Conservation (phyloP, 2,329 filamentous ascomycete genomes). For the Cercospora beticola region DNA sequence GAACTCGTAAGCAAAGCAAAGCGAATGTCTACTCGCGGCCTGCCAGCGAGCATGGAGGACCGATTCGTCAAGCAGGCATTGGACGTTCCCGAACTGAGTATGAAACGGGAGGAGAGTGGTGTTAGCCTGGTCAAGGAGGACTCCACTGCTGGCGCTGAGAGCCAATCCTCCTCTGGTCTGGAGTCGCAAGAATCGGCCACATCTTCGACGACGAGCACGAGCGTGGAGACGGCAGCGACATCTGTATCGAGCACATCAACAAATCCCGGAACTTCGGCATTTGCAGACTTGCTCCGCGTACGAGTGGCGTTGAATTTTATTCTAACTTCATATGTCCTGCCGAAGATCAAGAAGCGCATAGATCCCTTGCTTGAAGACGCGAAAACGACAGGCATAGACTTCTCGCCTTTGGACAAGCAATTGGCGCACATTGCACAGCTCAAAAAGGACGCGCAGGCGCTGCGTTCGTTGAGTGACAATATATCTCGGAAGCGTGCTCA, state of each 20-base stretch:
- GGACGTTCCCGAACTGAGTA: slow-evolving; percentile 70
- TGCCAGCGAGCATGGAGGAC: slow-evolving; percentile 82
- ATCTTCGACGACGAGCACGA: slow-evolving; percentile 26
- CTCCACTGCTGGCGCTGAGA: slow-evolving; percentile 22
- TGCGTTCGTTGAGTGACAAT: slow-evolving; percentile 68
- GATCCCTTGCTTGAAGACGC: slow-evolving; percentile 44
- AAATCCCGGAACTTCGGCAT: slow-evolving; percentile 21
- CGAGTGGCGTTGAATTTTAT: slow-evolving; percentile 66
- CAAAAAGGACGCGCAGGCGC: slow-evolving; percentile 68
- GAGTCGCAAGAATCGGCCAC: slow-evolving; percentile 31
- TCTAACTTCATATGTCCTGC: slow-evolving; percentile 59
- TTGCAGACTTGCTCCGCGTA: slow-evolving; percentile 62
- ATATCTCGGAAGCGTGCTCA: slow-evolving; percentile 61
- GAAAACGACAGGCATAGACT: slow-evolving; percentile 53
- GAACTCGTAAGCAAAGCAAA: slow-evolving; percentile 71
- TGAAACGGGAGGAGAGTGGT: slow-evolving; percentile 59
- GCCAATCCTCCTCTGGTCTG: slow-evolving; percentile 13
- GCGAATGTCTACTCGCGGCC: slow-evolving; percentile 60
- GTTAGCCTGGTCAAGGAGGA: slow-evolving; percentile 35
- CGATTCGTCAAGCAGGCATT: slow-evolving; percentile 75
- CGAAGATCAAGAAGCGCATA: slow-evolving; percentile 47
- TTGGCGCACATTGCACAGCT: slow-evolving; percentile 65
- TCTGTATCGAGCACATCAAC: slow-evolving; percentile 36
- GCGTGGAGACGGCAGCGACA: slow-evolving; percentile 29
- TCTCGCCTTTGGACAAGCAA: slow-evolving; percentile 69